phyloP scores from a whole-genome alignment of 129 eudicot species.

The Arctium lappa region DNA sequence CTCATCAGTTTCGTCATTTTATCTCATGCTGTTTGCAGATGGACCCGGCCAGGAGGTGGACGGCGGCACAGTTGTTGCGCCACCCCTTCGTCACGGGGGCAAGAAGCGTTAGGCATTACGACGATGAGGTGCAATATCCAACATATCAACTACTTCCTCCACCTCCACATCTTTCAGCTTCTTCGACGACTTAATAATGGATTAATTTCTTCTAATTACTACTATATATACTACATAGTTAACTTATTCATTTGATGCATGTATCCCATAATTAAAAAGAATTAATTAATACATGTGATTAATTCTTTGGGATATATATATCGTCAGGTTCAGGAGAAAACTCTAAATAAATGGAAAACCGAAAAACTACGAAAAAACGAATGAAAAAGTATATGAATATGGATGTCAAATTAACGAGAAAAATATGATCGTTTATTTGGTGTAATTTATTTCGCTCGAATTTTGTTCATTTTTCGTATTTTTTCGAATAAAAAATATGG shows the following conservation, averaged over 20 bases:
- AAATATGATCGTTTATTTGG: no score
- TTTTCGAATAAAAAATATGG: no score
- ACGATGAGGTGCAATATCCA: constrained; percentile 7
- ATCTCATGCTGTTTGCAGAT: constrained; percentile 65
- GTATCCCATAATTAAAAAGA: background rate
- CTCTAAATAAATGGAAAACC: no score
- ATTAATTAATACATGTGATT: background rate
- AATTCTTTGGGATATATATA: background rate
- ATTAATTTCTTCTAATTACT: no score
- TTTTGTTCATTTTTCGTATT: no score
- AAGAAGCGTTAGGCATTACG: background rate
- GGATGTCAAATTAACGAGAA: no score
- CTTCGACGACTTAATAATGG: constrained; percentile 20
- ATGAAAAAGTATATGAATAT: no score
- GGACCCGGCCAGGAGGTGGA: constrained; percentile 76
- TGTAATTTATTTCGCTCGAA: no score
- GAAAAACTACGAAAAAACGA: no score
- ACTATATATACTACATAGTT: no score
- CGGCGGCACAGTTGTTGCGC: constrained; percentile 51
- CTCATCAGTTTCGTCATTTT: constrained; percentile 60
- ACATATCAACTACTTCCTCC: constrained; percentile 40
- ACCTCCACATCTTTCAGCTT: constrained; percentile 29
- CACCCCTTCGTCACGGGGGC: constrained; percentile 36
- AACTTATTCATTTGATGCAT: background rate
- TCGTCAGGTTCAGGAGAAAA: no score